Base-by-base conservation (phyloP, 306 rosid genomes). In the Alnus glutinosa region DNA sequence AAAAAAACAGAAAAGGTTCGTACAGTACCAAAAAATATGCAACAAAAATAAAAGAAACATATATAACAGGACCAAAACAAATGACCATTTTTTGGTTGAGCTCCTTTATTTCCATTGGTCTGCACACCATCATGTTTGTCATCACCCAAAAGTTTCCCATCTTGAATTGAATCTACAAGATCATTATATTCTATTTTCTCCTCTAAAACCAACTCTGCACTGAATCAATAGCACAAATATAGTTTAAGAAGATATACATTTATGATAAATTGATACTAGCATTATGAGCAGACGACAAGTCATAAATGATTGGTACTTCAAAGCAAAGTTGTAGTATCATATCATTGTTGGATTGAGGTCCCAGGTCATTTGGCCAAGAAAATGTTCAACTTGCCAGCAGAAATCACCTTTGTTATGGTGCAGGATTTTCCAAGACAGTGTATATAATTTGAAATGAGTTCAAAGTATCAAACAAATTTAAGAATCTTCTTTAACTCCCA, bases 161-260 rank as follows among this genome's bases (percentile, higher is more conserved):
- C 81, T 78, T 58, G 86, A 81, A 89, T 37, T 71, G 88, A 82
- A 70, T 86, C 81, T 55, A 86, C 90, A 48, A 92, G 95, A 88
- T 94, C 98, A 83, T 92, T 94, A 87, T 92, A 94, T 74, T 94
- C 97, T 64, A 94, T 89, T 76, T 75, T 88, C 72, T 92, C 97
- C 82, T 92, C 92, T 47, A 91, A 80, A 80, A 92, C 77, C 91
- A 94, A 84, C 86, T 94, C 98, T 83, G 93, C 97, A 73, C 98
- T 94, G 89, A 85, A 87, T 30, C 50, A 57, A 85, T 59, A 54
- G 72, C 44, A 83, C 30, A 68, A 81, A 61, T 55, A 79, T 77
- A 79, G 68, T 85, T 80, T 66, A 59, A 37, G 52, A 47, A 78
- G 70, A 78, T 39, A 46, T 75, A 46, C 72, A 75, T 32, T 61